Evolutionary conservation across 73 alveolate species (phyloP).

Genomic region (Paramecium octaurelia): DNA sequence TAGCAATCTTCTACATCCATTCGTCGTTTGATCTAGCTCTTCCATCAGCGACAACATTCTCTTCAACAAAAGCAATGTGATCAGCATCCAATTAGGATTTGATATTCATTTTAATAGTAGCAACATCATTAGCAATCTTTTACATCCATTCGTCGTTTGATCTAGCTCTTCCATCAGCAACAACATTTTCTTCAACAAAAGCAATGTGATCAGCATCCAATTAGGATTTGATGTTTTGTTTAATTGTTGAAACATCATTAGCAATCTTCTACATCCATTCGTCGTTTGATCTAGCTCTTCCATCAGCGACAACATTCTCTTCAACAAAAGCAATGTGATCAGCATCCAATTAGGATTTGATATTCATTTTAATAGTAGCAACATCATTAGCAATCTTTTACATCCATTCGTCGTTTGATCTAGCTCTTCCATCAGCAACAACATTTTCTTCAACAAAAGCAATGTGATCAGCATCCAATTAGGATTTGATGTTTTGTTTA

Average conservation of each 20-base stretch:
- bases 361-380: neutral
- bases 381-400: neutral
- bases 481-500: neutral
- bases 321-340: too few species aligned
- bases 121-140: neutral
- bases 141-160: neutral
- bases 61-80: neutral
- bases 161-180: neutral
- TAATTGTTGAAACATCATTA: neutral
- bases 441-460: neutral
- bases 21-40: neutral
- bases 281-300: neutral
- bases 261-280: neutral
- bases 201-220: neutral
- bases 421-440: neutral
- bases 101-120: neutral
- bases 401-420: neutral
- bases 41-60: neutral
- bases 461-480: neutral
- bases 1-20: neutral
- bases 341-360: too few species aligned
- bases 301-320: neutral
- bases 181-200: neutral
- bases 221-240: neutral
- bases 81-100: neutral